Conservation (phyloP, 306 rosid genomes). For the Rosa chinensis region DNA sequence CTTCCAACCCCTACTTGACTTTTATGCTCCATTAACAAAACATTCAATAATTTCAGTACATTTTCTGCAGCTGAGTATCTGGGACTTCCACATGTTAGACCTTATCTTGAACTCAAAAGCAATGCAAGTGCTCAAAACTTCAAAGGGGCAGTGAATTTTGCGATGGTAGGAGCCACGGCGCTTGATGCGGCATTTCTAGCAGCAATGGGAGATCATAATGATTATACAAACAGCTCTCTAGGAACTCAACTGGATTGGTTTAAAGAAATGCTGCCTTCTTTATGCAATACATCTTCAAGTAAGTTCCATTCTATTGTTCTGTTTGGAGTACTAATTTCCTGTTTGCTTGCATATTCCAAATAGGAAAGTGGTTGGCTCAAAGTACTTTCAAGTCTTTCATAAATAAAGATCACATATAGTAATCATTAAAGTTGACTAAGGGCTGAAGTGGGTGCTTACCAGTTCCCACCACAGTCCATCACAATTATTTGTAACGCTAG, state of each 20-base stretch:
- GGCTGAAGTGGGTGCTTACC: neutral
- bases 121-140: conserved; percentile 5
- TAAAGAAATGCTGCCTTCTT: conserved; percentile 28
- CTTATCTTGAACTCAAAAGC: conserved; percentile 36
- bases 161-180: conserved; percentile 63
- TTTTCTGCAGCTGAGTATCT: conserved; percentile 43
- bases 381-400: neutral
- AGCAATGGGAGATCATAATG: conserved; percentile 15
- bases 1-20: neutral
- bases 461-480: neutral
- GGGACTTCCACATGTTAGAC: conserved; percentile 44
- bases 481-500: neutral
- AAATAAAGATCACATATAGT: neutral
- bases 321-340: neutral
- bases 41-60: neutral
- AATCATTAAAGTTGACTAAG: neutral
- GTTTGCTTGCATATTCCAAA: neutral
- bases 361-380: neutral
- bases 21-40: neutral
- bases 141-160: conserved; percentile 51
- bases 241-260: conserved; percentile 52
- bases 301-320: neutral
- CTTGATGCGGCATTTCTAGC: conserved; percentile 32
- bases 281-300: conserved; percentile 43
- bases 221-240: conserved; percentile 35